phyloP scores from a whole-genome alignment of 441 rosid genomes.

The Lepidium campestre region DNA sequence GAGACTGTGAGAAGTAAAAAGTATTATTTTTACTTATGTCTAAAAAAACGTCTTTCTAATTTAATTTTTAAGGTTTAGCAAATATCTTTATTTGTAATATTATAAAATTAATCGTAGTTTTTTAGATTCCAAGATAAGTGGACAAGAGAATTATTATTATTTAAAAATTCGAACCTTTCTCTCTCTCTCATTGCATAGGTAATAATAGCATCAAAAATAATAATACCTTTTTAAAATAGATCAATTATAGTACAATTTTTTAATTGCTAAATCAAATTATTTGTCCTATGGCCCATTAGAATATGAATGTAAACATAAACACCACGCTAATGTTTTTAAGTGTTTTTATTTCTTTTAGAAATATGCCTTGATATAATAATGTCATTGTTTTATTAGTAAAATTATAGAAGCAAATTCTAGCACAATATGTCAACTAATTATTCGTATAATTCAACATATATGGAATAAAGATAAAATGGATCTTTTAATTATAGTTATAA shows the following conservation, averaged over 20 bases:
- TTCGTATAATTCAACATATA: too few relatives aligned
- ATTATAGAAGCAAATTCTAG: too few relatives aligned
- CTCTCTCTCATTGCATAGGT: background rate
- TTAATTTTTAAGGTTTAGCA: conserved; percentile 10
- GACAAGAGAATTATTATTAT: conserved; percentile 10
- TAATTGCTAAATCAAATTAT: background rate
- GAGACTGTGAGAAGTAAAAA: background rate
- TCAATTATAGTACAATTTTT: background rate
- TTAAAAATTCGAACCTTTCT: background rate
- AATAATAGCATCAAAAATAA: background rate
- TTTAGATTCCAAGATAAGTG: conserved; percentile 29
- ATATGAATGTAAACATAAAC: background rate
- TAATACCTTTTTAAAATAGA: background rate
- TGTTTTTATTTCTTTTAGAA: too few relatives aligned
- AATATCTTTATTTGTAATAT: background rate
- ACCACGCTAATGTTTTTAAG: background rate
- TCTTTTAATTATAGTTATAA: too few relatives aligned
- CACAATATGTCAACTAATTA: too few relatives aligned
- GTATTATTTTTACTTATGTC: conserved; percentile 5
- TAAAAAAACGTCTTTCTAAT: conserved; percentile 14
- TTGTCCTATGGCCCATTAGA: background rate
- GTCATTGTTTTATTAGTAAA: background rate
- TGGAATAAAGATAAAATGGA: too few relatives aligned
- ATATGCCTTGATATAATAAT: background rate
- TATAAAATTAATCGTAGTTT: background rate